phyloP scores from a whole-genome alignment of 1,284 basidiomycete species.

The Apiotrichum siamense region DNA sequence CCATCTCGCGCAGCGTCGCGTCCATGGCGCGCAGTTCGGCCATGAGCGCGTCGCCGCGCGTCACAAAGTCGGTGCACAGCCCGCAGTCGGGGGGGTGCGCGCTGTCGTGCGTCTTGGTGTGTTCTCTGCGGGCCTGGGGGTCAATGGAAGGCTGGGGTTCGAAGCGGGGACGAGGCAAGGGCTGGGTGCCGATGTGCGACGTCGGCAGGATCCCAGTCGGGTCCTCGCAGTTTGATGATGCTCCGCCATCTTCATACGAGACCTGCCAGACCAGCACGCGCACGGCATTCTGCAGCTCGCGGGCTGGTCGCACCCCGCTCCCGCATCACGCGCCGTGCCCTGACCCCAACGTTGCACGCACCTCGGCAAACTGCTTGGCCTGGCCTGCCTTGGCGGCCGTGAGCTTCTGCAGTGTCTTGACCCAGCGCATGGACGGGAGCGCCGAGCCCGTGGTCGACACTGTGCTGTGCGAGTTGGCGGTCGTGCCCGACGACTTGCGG shows the following conservation, averaged over 20 bases:
- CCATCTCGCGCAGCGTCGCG: slow-evolving; percentile 1
- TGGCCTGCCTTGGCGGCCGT: not conserved
- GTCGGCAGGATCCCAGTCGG: too few species aligned
- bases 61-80: not conserved
- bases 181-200: too few species aligned
- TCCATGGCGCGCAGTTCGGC: not conserved
- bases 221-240: too few species aligned
- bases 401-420: slow-evolving; percentile 1
- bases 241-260: too few species aligned
- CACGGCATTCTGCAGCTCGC: too few species aligned
- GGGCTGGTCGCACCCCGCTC: not conserved
- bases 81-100: not conserved
- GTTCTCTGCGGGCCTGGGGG: not conserved
- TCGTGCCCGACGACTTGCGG: not conserved
- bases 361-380: not conserved
- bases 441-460: not conserved
- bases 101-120: not conserved
- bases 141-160: not conserved
- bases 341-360: not conserved
- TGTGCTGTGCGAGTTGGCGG: not conserved
- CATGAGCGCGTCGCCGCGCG: not conserved
- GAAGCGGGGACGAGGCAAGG: too few species aligned
- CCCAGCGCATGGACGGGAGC: slow-evolving; percentile 1
- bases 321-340: too few species aligned
- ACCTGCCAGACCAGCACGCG: not conserved